Percentiles rank a stretch among this genome's conserved stretches.
These are phyloP conservation scores for Populus nigra DNA, from an alignment of 345 rosid species.

Conservation along the genomic window DNA sequence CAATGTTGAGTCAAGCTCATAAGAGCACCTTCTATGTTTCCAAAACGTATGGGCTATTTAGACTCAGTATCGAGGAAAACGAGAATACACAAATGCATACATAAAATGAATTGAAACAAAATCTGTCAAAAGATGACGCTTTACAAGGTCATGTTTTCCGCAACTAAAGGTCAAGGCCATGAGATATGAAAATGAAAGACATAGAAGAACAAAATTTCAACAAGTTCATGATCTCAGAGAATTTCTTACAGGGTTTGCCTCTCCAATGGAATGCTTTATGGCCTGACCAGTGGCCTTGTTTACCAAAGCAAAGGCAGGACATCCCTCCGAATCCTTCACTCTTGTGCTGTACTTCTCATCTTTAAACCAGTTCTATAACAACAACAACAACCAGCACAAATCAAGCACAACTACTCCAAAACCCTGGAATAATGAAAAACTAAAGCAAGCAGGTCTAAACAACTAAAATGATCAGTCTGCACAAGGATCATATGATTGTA, in stretches of 20 bases:
- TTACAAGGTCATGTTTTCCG: neutral
- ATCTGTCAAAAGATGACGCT: neutral
- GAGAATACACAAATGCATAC: neutral
- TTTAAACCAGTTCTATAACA: conserved; percentile 77
- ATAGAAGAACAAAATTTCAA: neutral
- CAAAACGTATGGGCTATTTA: neutral
- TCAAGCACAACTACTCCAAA: neutral
- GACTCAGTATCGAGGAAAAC: neutral
- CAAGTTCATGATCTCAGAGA: neutral
- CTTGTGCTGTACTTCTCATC: conserved; percentile 79
- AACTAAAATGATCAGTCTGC: neutral
- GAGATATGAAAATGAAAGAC: neutral
- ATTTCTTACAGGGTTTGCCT: conserved; percentile 67
- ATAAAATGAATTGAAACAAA: neutral
- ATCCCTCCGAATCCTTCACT: conserved; percentile 79
- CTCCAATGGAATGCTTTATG: conserved; percentile 77
- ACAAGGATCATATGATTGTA: neutral
- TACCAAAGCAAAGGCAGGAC: conserved; percentile 74
- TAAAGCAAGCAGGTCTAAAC: neutral
- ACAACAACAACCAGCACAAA: neutral
- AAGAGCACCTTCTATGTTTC: neutral
- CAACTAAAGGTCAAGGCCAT: neutral
- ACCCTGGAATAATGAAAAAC: neutral
- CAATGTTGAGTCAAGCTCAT: neutral
- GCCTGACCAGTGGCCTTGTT: conserved; percentile 89